These are phyloP conservation scores for Neurospora intermedia DNA, from an alignment of 495 filamentous ascomycete species.

Conservation along the genomic window DNA sequence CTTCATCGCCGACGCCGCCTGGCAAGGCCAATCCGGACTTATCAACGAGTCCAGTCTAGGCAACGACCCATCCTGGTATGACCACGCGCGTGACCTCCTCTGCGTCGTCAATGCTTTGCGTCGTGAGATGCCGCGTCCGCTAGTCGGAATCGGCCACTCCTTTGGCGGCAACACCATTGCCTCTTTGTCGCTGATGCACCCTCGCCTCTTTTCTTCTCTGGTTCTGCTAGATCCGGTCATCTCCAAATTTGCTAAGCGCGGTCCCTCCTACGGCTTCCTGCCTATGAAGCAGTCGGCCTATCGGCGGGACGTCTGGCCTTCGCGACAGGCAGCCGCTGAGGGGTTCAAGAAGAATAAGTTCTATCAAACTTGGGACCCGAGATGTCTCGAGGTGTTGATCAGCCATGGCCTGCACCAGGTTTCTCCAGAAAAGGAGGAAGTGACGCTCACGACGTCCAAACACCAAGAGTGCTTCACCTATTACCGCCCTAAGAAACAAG, in stretches of 20 bases:
- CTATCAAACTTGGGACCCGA: constrained; percentile 62
- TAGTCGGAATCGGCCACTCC: constrained; percentile 87
- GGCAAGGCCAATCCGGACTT: constrained; percentile 64
- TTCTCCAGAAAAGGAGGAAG: constrained; percentile 15
- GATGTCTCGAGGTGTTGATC: constrained; percentile 57
- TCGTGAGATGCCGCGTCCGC: constrained; percentile 68
- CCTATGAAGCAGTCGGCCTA: constrained; percentile 31
- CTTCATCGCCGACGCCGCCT: constrained; percentile 76
- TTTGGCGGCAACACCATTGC: constrained; percentile 66
- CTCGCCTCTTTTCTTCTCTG: constrained; percentile 65
- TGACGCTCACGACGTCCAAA: constrained; percentile 52
- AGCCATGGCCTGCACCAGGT: constrained; percentile 47
- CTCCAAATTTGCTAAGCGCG: constrained; percentile 27
- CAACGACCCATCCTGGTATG: constrained; percentile 79
- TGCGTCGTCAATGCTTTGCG: constrained; percentile 80
- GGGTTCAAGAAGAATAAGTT: constrained; percentile 52
- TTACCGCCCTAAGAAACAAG: constrained; percentile 30
- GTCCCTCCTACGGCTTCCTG: constrained; percentile 19
- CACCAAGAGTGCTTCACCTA: constrained; percentile 51
- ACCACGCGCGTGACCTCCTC: constrained; percentile 81
- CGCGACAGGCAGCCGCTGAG: constrained; percentile 48
- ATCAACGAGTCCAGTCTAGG: constrained; percentile 65
- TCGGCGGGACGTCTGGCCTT: constrained; percentile 64
- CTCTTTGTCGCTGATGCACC: constrained; percentile 60
- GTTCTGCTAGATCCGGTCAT: constrained; percentile 71